phyloP scores from a whole-genome alignment of 164 flowering plant species.

The Buxus sempervirens region DNA sequence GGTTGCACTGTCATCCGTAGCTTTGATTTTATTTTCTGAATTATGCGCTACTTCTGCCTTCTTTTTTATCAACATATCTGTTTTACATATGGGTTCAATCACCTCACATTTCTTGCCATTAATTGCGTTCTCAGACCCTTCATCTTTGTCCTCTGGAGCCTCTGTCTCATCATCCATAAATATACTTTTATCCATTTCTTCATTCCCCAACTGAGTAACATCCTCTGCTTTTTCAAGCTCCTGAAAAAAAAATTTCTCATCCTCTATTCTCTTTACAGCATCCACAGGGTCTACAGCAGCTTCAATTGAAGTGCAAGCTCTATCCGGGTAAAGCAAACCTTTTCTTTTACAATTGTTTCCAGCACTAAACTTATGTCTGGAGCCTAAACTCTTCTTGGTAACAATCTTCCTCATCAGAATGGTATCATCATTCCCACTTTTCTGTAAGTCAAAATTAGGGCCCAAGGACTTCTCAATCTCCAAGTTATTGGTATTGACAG shows the following conservation, averaged over 20 bases:
- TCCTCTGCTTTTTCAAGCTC: conserved; percentile 10
- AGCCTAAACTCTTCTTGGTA: conserved; percentile 41
- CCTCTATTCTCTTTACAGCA: conserved; percentile 16
- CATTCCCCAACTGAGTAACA: conserved; percentile 8
- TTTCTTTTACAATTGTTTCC: conserved; percentile 25
- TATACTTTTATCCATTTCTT: conserved; percentile 7
- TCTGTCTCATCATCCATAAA: conserved; percentile 42
- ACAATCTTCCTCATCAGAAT: conserved; percentile 30
- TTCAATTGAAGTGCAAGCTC: conserved; percentile 17
- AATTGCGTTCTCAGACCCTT: conserved; percentile 13
- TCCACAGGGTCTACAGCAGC: conserved; percentile 6
- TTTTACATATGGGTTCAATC: conserved; percentile 3
- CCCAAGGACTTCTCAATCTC: conserved; percentile 17
- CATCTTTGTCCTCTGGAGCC: conserved; percentile 37
- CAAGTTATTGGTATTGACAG: conserved; percentile 9
- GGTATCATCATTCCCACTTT: conserved; percentile 20
- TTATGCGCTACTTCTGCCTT: conserved; percentile 6
- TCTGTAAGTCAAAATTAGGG: conserved; percentile 13
- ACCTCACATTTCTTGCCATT: conserved; percentile 18
- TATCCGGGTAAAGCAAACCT: conserved; percentile 31
- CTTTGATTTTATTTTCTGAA: background rate
- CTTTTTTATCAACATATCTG: conserved; percentile 12
- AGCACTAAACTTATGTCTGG: conserved; percentile 33
- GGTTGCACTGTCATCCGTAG: conserved; percentile 5
- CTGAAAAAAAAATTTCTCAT: conserved; percentile 9